These are phyloP conservation scores for Beauveria brongniartii DNA, from an alignment of 2,329 filamentous ascomycete species.

Conservation along the genomic window DNA sequence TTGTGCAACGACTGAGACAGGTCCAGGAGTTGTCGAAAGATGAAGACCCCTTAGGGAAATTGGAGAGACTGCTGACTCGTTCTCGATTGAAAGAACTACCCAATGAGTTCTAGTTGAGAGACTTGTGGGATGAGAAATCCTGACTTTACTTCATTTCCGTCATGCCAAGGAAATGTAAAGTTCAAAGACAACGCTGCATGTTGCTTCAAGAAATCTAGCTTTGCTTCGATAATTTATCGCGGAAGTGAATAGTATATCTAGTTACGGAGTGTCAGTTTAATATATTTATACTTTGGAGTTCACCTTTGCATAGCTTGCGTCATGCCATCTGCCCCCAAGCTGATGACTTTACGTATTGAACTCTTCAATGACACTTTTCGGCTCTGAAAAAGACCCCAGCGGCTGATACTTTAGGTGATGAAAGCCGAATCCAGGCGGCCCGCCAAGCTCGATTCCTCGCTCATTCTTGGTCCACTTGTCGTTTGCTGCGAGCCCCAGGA, in stretches of 20 bases:
- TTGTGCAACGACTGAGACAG: background rate
- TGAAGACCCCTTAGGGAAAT: background rate
- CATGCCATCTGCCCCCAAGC: background rate
- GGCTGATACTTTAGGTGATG: constrained; percentile 39
- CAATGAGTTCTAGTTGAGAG: background rate
- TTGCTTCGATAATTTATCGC: background rate
- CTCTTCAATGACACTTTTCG: constrained; percentile 46
- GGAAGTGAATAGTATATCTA: background rate
- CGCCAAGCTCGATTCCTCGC: constrained; percentile 41
- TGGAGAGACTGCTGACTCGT: background rate
- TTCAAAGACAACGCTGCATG: background rate
- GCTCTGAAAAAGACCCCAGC: constrained; percentile 39
- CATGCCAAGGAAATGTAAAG: background rate
- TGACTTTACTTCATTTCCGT: too few species aligned
- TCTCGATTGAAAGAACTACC: background rate
- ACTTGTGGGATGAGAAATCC: too few species aligned
- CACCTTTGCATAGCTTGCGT: background rate
- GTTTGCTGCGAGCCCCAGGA: constrained; percentile 38
- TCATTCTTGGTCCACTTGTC: constrained; percentile 37
- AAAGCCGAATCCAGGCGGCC: constrained; percentile 40
- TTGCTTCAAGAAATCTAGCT: background rate
- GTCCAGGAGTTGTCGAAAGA: background rate
- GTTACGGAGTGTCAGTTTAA: background rate
- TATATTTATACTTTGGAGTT: background rate
- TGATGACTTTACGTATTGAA: constrained; percentile 16